Evolutionary conservation across 2,329 filamentous ascomycete genomes (phyloP).

Genomic region (Emergomyces orientalis): DNA sequence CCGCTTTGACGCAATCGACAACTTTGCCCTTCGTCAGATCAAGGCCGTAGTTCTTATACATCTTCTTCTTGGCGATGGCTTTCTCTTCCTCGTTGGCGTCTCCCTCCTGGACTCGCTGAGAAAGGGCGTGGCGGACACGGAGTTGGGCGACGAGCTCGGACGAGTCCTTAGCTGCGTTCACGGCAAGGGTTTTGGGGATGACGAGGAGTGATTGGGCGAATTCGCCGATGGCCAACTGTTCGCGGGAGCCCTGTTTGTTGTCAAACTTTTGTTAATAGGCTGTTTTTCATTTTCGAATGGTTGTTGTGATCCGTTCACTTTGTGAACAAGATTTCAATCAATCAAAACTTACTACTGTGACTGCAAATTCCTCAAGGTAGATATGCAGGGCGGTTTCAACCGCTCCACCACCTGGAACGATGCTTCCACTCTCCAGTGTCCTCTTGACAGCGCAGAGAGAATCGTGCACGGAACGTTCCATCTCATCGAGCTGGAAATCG

Average conservation of each 20-base stretch:
- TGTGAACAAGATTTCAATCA: neutral
- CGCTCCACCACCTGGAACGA: constrained; percentile 91
- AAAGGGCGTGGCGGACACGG: constrained; percentile 84
- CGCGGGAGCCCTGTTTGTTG: constrained; percentile 60
- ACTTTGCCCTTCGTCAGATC: constrained; percentile 85
- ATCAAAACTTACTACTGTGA: constrained; percentile 61
- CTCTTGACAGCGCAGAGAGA: constrained; percentile 95
- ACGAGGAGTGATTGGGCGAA: constrained; percentile 90
- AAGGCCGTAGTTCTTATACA: constrained; percentile 96
- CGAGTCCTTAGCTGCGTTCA: constrained; percentile 94
- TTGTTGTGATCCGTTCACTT: neutral
- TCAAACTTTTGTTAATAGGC: neutral
- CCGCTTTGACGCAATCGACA: constrained; percentile 85
- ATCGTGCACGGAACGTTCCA: constrained; percentile 97
- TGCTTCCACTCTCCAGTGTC: constrained; percentile 89
- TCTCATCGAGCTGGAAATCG: constrained; percentile 94
- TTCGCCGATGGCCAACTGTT: constrained; percentile 95
- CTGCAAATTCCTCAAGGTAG: constrained; percentile 96
- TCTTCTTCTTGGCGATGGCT: constrained; percentile 83
- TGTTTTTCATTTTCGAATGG: neutral
- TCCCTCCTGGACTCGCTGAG: constrained; percentile 82
- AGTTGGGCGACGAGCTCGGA: constrained; percentile 93
- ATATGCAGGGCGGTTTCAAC: constrained; percentile 99
- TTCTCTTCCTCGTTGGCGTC: constrained; percentile 72
- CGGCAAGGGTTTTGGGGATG: constrained; percentile 90